Percentiles rank a stretch among this genome's conserved stretches.
These are phyloP conservation scores for Plasmopara halstedii DNA, from an alignment of 352 stramenopile genomes.

Conservation along the genomic window DNA sequence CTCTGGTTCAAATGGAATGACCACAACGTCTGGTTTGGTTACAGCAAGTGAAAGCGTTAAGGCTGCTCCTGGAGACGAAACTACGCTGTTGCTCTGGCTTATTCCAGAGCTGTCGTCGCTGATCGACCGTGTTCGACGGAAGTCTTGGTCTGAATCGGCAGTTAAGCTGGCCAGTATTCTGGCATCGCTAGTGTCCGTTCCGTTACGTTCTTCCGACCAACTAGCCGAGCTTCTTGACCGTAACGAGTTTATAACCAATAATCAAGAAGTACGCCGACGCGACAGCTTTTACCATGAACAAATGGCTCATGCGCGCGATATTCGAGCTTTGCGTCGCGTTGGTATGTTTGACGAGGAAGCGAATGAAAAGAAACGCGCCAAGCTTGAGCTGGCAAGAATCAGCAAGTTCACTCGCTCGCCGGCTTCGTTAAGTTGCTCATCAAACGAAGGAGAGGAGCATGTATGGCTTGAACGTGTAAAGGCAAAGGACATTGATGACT, in stretches of 20 bases:
- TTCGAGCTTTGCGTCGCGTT: conserved; percentile 43
- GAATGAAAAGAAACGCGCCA: conserved; percentile 53
- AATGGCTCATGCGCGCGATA: conserved; percentile 70
- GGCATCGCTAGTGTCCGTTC: conserved; percentile 46
- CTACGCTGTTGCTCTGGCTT: conserved; percentile 68
- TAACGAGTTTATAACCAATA: conserved; percentile 59
- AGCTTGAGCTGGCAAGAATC: conserved; percentile 60
- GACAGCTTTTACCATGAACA: conserved; percentile 83
- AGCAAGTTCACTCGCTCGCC: conserved; percentile 48
- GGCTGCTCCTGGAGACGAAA: conserved; percentile 62
- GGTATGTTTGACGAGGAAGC: conserved; percentile 52
- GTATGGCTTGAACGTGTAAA: conserved; percentile 80
- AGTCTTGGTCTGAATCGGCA: conserved; percentile 64
- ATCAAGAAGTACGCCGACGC: conserved; percentile 65
- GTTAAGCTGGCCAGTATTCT: conserved; percentile 63
- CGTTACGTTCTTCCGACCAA: conserved; percentile 63
- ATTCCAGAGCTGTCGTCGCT: conserved; percentile 60
- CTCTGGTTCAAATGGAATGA: conserved; percentile 30
- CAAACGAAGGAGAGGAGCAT: conserved; percentile 35
- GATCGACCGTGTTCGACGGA: conserved; percentile 56
- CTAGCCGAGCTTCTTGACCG: conserved; percentile 41
- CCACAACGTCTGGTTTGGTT: conserved; percentile 36
- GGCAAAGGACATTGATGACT: conserved; percentile 80
- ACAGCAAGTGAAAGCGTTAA: conserved; percentile 51
- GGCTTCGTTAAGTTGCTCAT: conserved; percentile 12